These are phyloP conservation scores for Cryptococcus hybrid DNA, from an alignment of 1,284 basidiomycete species.

Conservation along the genomic window DNA sequence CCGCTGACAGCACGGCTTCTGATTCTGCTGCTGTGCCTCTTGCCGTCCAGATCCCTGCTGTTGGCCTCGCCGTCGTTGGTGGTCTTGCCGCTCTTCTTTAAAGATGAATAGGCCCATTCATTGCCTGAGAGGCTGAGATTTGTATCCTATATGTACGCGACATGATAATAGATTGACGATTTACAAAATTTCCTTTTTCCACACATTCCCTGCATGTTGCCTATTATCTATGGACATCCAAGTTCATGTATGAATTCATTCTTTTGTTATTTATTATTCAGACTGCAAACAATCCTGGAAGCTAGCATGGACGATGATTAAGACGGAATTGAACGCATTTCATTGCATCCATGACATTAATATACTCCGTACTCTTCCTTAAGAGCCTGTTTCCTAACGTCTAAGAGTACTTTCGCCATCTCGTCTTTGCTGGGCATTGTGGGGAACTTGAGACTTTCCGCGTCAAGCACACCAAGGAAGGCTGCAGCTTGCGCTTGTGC, in stretches of 20 bases:
- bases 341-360: background rate
- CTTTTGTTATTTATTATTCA: background rate
- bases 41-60: constrained; percentile 9
- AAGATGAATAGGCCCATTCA: background rate
- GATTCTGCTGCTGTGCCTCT: constrained; percentile 7
- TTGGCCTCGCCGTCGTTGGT: constrained; percentile 23
- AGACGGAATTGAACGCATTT: too few species aligned
- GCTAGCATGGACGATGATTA: too few species aligned
- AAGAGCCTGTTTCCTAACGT: constrained; percentile 74
- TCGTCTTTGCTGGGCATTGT: constrained; percentile 70
- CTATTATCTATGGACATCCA: background rate
- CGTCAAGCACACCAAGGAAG: constrained; percentile 71
- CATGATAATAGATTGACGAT: background rate
- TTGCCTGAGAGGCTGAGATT: background rate
- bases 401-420: constrained; percentile 74
- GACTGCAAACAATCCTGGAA: too few species aligned
- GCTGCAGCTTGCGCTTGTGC: constrained; percentile 26
- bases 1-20: background rate
- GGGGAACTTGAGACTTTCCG: constrained; percentile 70
- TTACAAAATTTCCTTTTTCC: background rate
- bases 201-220: background rate
- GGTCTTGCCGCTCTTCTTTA: constrained; percentile 30
- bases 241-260: constrained; percentile 1
- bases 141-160: background rate
- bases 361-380: constrained; percentile 68